Percentiles rank a stretch among this genome's conserved stretches.
Evolutionary conservation across 306 rosid genomes (phyloP).

Genomic region (Lathyrus aphaca): DNA sequence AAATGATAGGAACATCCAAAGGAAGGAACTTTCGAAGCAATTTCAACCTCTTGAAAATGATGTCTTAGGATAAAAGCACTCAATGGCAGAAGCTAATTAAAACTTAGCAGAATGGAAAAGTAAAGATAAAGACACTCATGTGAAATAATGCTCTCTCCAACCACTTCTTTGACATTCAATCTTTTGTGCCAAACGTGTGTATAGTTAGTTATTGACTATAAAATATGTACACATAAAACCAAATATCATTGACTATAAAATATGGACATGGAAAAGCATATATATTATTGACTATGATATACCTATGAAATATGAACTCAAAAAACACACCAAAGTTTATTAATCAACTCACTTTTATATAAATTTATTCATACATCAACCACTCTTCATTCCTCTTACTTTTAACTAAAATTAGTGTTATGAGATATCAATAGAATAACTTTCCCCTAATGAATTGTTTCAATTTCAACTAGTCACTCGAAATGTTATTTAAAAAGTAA

Average conservation of each 20-base stretch:
- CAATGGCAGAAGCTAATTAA: constrained; percentile 22
- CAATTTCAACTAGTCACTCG: constrained; percentile 23
- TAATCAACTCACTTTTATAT: no score
- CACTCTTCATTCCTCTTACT: no score
- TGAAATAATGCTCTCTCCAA: constrained; percentile 3
- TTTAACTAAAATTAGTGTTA: no score
- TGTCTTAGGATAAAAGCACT: constrained; percentile 31
- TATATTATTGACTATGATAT: no score
- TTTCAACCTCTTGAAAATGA: constrained; percentile 38
- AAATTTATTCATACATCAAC: no score
- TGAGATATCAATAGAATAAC: no score
- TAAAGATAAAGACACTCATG: constrained; percentile 10
- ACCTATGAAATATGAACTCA: no score
- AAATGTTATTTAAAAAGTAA: constrained; percentile 11
- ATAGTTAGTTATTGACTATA: constrained; percentile 1
- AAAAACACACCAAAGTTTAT: no score
- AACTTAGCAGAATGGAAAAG: constrained; percentile 34
- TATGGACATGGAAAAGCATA: no score
- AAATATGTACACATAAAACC: neutral
- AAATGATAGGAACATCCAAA: constrained; percentile 43
- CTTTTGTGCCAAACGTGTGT: constrained; percentile 29
- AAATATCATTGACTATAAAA: neutral
- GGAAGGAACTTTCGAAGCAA: constrained; percentile 37
- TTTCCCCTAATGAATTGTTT: neutral
- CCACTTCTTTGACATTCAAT: constrained; percentile 30